These are phyloP conservation scores for Sphagnum tenellum DNA, from an alignment of 225 moss, liverwort and hornwort genomes.

Conservation along the genomic window DNA sequence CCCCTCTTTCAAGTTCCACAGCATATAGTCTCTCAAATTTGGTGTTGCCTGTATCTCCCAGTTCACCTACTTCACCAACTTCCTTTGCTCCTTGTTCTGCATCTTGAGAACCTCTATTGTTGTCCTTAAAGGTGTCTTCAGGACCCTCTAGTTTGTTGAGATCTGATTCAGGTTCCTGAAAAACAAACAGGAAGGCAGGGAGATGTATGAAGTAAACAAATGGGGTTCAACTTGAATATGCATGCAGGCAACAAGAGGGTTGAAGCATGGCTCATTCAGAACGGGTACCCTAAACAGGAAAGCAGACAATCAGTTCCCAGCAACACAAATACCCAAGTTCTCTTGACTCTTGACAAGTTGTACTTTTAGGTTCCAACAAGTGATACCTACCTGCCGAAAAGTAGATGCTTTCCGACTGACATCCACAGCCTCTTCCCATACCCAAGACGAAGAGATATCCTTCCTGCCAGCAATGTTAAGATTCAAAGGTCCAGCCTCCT, in stretches of 20 bases:
- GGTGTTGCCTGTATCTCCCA: too few species aligned
- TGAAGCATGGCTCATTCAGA: background rate
- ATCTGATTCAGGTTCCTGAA: slow-evolving; percentile 24
- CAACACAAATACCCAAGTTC: too few species aligned
- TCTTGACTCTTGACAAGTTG: too few species aligned
- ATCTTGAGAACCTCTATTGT: background rate
- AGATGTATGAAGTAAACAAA: background rate
- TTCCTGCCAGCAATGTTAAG: slow-evolving; percentile 46
- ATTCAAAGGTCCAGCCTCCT: slow-evolving; percentile 41
- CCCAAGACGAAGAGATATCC: slow-evolving; percentile 57
- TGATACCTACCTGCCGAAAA: slow-evolving; percentile 17
- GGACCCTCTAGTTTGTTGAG: slow-evolving; percentile 1
- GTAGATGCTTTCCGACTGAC: slow-evolving; percentile 12
- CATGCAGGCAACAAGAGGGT: background rate
- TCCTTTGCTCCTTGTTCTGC: too few species aligned
- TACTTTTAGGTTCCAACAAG: too few species aligned
- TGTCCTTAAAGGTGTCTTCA: slow-evolving; percentile 2
- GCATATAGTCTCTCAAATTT: slow-evolving; percentile 4
- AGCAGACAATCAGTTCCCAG: too few species aligned
- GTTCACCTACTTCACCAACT: too few species aligned
- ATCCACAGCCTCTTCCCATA: slow-evolving; percentile 28
- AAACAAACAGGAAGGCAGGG: background rate
- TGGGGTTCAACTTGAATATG: background rate
- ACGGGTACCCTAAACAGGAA: too few species aligned
- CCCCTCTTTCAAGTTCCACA: slow-evolving; percentile 8